A percentile compares a stretch with the other conserved stretches of the same genome.
Conservation (phyloP, 306 rosid species). For the Heteromeles arbutifolia region DNA sequence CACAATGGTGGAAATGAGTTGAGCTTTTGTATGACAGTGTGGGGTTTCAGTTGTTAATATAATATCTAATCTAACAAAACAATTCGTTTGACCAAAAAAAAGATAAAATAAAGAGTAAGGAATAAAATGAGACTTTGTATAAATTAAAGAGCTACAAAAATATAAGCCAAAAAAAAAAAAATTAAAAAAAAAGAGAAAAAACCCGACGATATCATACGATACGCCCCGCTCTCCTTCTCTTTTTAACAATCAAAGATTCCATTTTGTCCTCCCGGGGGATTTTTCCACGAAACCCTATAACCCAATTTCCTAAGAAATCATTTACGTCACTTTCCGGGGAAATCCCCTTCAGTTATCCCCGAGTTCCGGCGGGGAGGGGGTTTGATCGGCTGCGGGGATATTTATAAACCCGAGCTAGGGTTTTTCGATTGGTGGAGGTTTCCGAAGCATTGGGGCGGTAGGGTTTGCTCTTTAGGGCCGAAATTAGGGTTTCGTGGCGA, state of each 20-base stretch:
- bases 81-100: no score
- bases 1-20: no score
- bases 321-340: background rate
- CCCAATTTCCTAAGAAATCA: background rate
- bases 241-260: background rate
- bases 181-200: no score
- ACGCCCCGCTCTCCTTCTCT: background rate
- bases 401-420: conserved; percentile 24
- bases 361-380: background rate
- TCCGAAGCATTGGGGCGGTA: background rate
- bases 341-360: background rate
- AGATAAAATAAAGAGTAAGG: no score
- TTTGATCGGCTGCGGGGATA: background rate
- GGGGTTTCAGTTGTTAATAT: rapidly evolving
- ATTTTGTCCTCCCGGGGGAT: background rate
- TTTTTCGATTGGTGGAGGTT: conserved; percentile 27
- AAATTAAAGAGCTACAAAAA: no score
- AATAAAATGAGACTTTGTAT: no score
- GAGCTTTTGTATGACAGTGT: rapidly evolving
- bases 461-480: background rate
- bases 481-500: conserved; percentile 49
- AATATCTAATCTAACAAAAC: no score
- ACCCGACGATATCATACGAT: no score
- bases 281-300: background rate
- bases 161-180: no score